Percentiles rank a stretch among this genome's conserved stretches.
Evolutionary conservation across 331 rosid genomes (phyloP).

Genomic region (Telfairia occidentalis): DNA sequence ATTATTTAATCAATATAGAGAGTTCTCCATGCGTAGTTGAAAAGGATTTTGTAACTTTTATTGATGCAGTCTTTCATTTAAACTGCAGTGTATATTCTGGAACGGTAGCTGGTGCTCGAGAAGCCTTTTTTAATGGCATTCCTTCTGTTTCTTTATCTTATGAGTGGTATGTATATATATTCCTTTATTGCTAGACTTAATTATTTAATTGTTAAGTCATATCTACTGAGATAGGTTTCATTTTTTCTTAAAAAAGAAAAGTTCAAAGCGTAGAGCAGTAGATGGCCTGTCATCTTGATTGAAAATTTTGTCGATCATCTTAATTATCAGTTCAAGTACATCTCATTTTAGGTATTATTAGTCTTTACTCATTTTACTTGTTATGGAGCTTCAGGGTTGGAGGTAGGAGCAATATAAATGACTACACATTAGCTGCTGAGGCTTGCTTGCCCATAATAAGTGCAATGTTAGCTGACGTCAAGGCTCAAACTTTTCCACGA

Average conservation of each 20-base stretch:
- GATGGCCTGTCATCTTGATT: not conserved
- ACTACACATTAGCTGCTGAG: slow-evolving; percentile 68
- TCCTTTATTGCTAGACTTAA: not conserved
- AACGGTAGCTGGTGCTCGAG: slow-evolving; percentile 93
- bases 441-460: slow-evolving; percentile 67
- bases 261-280: not conserved
- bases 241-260: not conserved
- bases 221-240: not conserved
- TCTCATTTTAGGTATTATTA: not conserved
- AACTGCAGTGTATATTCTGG: slow-evolving; percentile 70
- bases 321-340: not conserved
- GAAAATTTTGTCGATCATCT: not conserved
- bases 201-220: not conserved
- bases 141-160: slow-evolving; percentile 77
- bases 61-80: slow-evolving; percentile 16
- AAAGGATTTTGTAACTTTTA: not conserved
- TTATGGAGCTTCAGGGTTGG: slow-evolving; percentile 44
- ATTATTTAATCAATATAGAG: not conserved
- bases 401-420: slow-evolving; percentile 37
- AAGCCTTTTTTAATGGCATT: slow-evolving; percentile 62
- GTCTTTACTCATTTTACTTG: slow-evolving; percentile 13
- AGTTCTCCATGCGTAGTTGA: not conserved
- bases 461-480: slow-evolving; percentile 44
- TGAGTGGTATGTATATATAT: slow-evolving; percentile 40
- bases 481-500: slow-evolving; percentile 38